Evolutionary conservation across 1,284 basidiomycete species (phyloP), one percentile per base, ranked within the genome.

Genomic region (Termitomyces sp.): DNA sequence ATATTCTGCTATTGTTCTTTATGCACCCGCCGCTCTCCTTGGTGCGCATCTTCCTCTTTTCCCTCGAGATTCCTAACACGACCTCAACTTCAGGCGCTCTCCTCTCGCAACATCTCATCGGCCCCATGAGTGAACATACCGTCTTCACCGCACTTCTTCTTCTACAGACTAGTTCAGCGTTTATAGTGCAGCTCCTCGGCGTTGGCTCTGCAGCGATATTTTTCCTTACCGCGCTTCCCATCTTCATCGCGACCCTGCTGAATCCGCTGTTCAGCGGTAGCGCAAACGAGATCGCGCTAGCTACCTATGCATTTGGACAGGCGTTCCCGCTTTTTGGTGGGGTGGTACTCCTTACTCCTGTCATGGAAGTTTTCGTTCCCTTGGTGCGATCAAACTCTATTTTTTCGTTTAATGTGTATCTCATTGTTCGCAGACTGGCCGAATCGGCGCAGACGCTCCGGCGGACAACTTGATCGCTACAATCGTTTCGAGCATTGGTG

Each of bases 341-440:
- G 9, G 75, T 83, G 0, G 83, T 95, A 67, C 73, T 92, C 21
- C 71, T 89, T 51, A 76, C 82, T 39, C 81, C 82, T 1, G 85
- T 91, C 5, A 67, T 94, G 21, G 90, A 96, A 58, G 88, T 98
- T 15, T 97, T 99, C 65, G 93, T 97, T 0, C 96, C 96, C 1
- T 72, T 98, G 61, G 91, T 93, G 58, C 69, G 86, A 66, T 10
- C 51, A 26, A 53, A 38, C 1, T 28, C 55, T 30, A 19, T 39
- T 34, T n/a, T 15, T 43, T 30, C 19, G 48, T 43, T 1, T n/a
- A 12, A 54, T 19, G 40, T 54, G n/a, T 49, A 19, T 9, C 34
- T 54, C 38, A 17, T 48, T 8, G 24, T 17, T 53, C 26, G 13
- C 57, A 90, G 86, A 88, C 86, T 0, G 89, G 89, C 31, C 81